A percentile compares a stretch with the other conserved stretches of the same genome.
phyloP scores from a whole-genome alignment of 768 basidiomycete genomes.

The Lactarius psammicola region DNA sequence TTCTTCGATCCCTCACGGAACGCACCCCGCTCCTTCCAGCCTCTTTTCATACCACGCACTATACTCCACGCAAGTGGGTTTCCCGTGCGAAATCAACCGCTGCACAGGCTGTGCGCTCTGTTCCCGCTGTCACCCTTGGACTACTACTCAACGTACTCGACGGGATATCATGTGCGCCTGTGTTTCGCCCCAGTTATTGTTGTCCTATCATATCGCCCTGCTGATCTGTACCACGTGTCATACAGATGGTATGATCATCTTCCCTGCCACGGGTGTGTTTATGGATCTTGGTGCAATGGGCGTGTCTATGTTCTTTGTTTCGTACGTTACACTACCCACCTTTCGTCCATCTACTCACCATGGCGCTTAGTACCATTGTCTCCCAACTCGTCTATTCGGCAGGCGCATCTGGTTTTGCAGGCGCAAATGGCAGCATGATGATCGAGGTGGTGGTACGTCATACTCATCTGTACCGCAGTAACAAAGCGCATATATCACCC shows the following conservation, averaged over 20 bases:
- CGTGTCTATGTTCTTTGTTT: conserved; percentile 93
- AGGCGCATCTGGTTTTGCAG: conserved; percentile 86
- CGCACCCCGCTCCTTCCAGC: conserved; percentile 23
- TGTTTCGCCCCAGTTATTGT: not conserved
- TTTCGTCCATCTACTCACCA: not conserved
- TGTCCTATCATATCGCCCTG: not conserved
- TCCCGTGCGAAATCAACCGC: conserved; percentile 7
- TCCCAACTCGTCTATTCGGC: conserved; percentile 82
- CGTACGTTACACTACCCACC: conserved; percentile 42
- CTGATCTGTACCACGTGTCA: not conserved
- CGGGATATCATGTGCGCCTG: conserved; percentile 78
- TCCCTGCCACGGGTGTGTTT: conserved; percentile 83
- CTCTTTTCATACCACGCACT: conserved; percentile 10
- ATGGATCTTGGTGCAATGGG: conserved; percentile 79
- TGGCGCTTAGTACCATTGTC: conserved; percentile 54
- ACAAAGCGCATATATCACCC: not conserved
- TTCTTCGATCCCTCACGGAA: conserved; percentile 19
- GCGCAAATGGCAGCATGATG: conserved; percentile 96
- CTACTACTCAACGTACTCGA: conserved; percentile 87
- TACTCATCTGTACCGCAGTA: not conserved
- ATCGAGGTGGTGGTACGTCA: conserved; percentile 84
- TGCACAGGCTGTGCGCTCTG: conserved; percentile 37
- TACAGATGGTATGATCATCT: conserved; percentile 92
- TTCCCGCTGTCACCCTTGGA: conserved; percentile 88
- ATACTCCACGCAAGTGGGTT: conserved; percentile 18